Base-by-base conservation (phyloP, 306 rosid genomes). In the Betula pendula region DNA sequence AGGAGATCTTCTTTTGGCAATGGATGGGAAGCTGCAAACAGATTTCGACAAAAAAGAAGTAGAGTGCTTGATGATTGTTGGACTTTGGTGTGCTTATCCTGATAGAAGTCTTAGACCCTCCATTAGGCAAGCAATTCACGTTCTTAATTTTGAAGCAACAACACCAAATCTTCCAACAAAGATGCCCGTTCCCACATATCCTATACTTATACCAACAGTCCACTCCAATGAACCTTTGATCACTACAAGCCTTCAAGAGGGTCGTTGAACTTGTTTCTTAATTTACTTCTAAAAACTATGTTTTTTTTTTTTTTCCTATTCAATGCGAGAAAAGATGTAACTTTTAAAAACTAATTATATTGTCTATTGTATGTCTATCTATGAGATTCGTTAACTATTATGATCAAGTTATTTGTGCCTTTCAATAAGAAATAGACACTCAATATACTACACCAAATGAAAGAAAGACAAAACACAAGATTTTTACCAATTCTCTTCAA, bases 41-140 rank as follows among this genome's bases (percentile, higher is more conserved):
- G 55, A 44, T 45, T 45, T 69, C 25, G 56, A 69, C 1, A 5
- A 69, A 12, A 43, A 69, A 47, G 1, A 69, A 13, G 13, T 77
- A 12, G 63, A 70, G 62, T 70, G 71, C 20, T 27, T 77, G 14
- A n/a, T 77, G 48, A 48, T 77, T 58, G 75, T 69, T 11, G 81
- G 75, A 33, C 56, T 56, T 13, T 56, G 40, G 60, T 77, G 70
- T 77, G 48, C 40, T 69, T 40, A 69, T 9, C 73, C 40, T 22
- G 38, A 69, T 45, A 8, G 73, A 69, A 69, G 12, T 43, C 22
- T 44, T 1, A 69, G 73, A 38, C 6, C 56, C 8, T 51, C 56
- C 1, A 51, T 51, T 4, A 5, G 56, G 56, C 24, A 51, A 51
- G 56, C 56, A 51, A 19, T 51, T 51, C 24, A 51, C 0, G 56